Percentiles rank a stretch among this genome's conserved stretches.
Evolutionary conservation across 768 basidiomycete species (phyloP).

Genomic region (Auriscalpium vulgare): DNA sequence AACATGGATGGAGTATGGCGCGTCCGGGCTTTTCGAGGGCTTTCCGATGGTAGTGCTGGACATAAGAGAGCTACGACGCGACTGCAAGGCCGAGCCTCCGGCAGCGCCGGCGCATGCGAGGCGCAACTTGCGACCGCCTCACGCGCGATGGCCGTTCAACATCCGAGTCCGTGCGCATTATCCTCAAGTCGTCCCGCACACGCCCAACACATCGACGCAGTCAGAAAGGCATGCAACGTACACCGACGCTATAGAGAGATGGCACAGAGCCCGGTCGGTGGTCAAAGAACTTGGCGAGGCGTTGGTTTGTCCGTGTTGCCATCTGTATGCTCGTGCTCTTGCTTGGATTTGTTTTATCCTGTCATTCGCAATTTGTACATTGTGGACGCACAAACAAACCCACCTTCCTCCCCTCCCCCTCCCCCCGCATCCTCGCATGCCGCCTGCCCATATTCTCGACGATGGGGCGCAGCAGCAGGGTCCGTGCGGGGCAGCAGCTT

Average conservation of each 20-base stretch:
- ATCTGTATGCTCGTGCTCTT: constrained; percentile 24
- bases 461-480: constrained; percentile 25
- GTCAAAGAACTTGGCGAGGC: constrained; percentile 1
- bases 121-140: no score
- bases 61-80: neutral
- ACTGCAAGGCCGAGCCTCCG: no score
- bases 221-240: no score
- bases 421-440: constrained; percentile 23
- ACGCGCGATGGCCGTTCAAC: no score
- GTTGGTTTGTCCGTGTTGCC: constrained; percentile 26
- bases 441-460: constrained; percentile 14
- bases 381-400: constrained; percentile 49
- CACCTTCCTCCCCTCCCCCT: constrained; percentile 26
- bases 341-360: constrained; percentile 59
- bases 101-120: no score
- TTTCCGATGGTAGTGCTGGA: neutral
- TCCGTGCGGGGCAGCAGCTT: constrained; percentile 45
- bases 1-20: constrained; percentile 26
- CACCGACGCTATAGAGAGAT: no score
- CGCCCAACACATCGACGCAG: no score
- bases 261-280: no score
- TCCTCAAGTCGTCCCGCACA: no score
- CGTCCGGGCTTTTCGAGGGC: constrained; percentile 16
- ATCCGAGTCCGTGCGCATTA: no score
- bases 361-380: constrained; percentile 68